Evolutionary conservation across 1,284 basidiomycete species (phyloP).

Genomic region (Cryptococcus maquisensis): DNA sequence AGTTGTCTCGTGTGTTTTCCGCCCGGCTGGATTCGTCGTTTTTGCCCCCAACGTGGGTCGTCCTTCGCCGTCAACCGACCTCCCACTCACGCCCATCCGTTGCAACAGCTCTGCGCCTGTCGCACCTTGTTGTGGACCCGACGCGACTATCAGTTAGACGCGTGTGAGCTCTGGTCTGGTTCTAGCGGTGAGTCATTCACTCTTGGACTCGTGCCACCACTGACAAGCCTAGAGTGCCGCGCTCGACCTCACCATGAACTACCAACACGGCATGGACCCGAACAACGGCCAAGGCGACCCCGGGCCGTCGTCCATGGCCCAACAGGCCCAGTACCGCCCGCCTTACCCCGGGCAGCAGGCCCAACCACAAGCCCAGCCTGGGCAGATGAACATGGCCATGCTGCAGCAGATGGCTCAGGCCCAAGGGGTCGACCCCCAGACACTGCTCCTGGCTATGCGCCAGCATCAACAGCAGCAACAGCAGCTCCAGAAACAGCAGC

Average conservation of each 20-base stretch:
- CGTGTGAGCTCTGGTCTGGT: not conserved
- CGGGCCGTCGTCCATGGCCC: slow-evolving; percentile 29
- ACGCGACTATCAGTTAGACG: too few relatives aligned
- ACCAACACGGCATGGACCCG: slow-evolving; percentile 20
- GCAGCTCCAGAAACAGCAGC: slow-evolving; percentile 22
- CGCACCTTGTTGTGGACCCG: too few relatives aligned
- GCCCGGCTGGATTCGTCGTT: too few relatives aligned
- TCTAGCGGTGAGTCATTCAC: not conserved
- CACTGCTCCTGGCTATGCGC: slow-evolving; percentile 16
- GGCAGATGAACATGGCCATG: slow-evolving; percentile 30
- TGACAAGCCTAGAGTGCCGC: too few relatives aligned
- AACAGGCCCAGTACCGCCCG: slow-evolving; percentile 15
- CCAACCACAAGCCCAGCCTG: slow-evolving; percentile 15
- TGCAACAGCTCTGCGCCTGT: too few relatives aligned
- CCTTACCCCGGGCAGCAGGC: slow-evolving; percentile 18
- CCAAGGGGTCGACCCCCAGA: slow-evolving; percentile 13
- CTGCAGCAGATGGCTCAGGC: slow-evolving; percentile 12
- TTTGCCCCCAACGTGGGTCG: too few relatives aligned
- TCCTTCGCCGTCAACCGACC: too few relatives aligned
- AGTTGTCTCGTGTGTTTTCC: too few relatives aligned
- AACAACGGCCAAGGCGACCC: slow-evolving; percentile 23
- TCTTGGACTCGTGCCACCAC: not conserved
- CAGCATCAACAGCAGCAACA: slow-evolving; percentile 17
- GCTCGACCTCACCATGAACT: not conserved
- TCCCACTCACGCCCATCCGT: not conserved